Evolutionary conservation across 2,329 filamentous ascomycete species (phyloP).

Genomic region (Cladophialophora immunda): DNA sequence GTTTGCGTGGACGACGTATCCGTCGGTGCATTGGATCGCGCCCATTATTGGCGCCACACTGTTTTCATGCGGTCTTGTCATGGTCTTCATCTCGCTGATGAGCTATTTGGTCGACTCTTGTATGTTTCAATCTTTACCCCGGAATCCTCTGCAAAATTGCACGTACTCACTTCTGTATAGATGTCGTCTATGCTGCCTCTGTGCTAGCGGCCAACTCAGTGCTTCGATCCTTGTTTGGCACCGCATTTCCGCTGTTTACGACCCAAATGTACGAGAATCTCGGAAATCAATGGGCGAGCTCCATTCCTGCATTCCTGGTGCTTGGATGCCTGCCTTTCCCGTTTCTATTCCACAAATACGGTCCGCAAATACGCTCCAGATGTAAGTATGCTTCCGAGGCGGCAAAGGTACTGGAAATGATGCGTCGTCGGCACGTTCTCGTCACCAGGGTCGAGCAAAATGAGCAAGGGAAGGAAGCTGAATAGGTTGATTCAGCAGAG

Average conservation of each 20-base stretch:
- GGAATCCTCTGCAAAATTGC: conserved; percentile 27
- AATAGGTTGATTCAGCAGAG: no score
- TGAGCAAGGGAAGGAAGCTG: conserved; percentile 35
- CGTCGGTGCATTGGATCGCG: conserved; percentile 74
- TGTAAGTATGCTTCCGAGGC: conserved; percentile 33
- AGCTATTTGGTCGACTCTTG: conserved; percentile 75
- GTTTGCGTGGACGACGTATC: conserved; percentile 72
- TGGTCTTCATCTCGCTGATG: conserved; percentile 85
- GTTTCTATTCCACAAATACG: conserved; percentile 34
- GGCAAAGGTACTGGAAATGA: conserved; percentile 29
- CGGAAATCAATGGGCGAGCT: conserved; percentile 58
- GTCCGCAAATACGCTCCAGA: conserved; percentile 63
- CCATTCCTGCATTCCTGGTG: conserved; percentile 55
- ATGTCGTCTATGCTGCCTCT: conserved; percentile 54
- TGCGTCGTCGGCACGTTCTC: conserved; percentile 38
- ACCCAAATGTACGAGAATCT: conserved; percentile 54
- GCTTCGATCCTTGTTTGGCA: conserved; percentile 56
- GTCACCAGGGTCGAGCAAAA: conserved; percentile 37
- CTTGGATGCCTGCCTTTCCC: conserved; percentile 54
- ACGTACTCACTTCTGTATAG: conserved; percentile 29
- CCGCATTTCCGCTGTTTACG: conserved; percentile 58
- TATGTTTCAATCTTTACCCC: conserved; percentile 42
- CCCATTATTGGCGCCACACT: conserved; percentile 74
- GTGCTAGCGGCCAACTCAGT: conserved; percentile 55
- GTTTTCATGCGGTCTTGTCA: conserved; percentile 84